Evolutionary conservation across 176 grass and related monocot species (phyloP), one percentile per base, ranked within the genome.

Genomic region (barley (Hordeum vulgare)): DNA sequence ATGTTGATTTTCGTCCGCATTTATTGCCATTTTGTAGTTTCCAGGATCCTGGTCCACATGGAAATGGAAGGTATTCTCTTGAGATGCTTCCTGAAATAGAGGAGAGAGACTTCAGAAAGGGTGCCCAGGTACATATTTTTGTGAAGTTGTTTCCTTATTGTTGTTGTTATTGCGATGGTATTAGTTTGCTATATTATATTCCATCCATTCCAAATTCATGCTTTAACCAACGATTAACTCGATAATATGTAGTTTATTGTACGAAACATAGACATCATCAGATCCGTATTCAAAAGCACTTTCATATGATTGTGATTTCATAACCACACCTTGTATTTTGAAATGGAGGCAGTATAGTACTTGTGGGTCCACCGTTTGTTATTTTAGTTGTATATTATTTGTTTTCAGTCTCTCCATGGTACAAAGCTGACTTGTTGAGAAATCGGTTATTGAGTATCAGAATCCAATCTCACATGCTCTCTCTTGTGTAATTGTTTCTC

Each of bases 11-110:
- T 61, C 58, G 54, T 78, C 49, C 79, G 54, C 29, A 65, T 75
- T 82, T 79, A 44, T 90, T 88, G 40, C 77, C 63, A 87, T 71
- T 44, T 89, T 92, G 7, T 74, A 96, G 93, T 64, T 99, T 99
- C 88, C 86, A 79, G 57, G 96, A 99, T 92, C 96, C 96, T 75
- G 96, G 96, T 25, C 96, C 96, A 67, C 96, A 99, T 89, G 96
- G 96, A 80, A 92, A 84, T 75, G 96, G 93, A 79, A 95, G 96
- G 84, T 99, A 94, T 71, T 90, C 93, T 31, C 49, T 70, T 66
- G 88, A 89, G 45, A 95, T 99, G 93, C 47, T 90, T 70, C 96
- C 96, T 56, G 96, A 96, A 86, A 88, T 96, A 75, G 87, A 96
- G 20, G 81, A 87, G 76, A 86, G 81, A 33, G 91, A 96, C 75